A percentile compares a stretch with the other conserved stretches of the same genome.
Evolutionary conservation across 208 protist genomes (phyloP).

Genomic region (Trypanosomatidae sp.): DNA sequence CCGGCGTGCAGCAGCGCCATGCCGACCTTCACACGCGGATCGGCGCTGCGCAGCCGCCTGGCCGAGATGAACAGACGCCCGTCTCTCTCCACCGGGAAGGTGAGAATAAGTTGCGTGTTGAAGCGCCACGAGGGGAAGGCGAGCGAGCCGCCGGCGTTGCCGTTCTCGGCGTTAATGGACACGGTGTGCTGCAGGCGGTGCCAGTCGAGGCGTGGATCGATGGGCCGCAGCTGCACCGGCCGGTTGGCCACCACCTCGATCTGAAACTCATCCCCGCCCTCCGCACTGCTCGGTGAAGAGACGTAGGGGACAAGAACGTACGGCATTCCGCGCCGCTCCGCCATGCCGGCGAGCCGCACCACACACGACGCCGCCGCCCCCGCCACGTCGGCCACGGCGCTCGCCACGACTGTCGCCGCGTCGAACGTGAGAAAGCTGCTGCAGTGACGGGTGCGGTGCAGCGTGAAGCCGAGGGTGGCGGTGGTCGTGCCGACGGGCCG

Average conservation of each 20-base stretch:
- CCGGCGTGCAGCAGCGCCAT: constrained; percentile 59
- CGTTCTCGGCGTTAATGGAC: constrained; percentile 37
- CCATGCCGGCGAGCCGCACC: constrained; percentile 61
- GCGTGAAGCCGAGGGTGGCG: constrained; percentile 66
- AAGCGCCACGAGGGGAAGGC: constrained; percentile 83
- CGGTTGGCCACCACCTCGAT: constrained; percentile 66
- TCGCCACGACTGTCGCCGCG: constrained; percentile 50
- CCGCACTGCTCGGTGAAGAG: constrained; percentile 15
- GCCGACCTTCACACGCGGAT: constrained; percentile 54
- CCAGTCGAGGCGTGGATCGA: constrained; percentile 80
- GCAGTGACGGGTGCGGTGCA: constrained; percentile 57
- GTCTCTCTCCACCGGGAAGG: constrained; percentile 67
- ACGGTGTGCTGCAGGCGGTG: constrained; percentile 33
- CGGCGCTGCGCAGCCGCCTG: constrained; percentile 41
- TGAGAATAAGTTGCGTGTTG: constrained; percentile 79
- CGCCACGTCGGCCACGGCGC: constrained; percentile 10
- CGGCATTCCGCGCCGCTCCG: constrained; percentile 75
- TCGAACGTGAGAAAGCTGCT: constrained; percentile 76
- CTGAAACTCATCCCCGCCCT: constrained; percentile 51
- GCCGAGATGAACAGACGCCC: constrained; percentile 65
- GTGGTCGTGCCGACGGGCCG: not conserved
- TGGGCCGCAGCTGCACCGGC: constrained; percentile 46
- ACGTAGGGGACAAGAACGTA: constrained; percentile 85
- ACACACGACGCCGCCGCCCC: constrained; percentile 24
- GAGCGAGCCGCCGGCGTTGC: constrained; percentile 71